Conservation (phyloP, 2,329 filamentous ascomycete genomes). For the Neofusicoccum umdonicola region DNA sequence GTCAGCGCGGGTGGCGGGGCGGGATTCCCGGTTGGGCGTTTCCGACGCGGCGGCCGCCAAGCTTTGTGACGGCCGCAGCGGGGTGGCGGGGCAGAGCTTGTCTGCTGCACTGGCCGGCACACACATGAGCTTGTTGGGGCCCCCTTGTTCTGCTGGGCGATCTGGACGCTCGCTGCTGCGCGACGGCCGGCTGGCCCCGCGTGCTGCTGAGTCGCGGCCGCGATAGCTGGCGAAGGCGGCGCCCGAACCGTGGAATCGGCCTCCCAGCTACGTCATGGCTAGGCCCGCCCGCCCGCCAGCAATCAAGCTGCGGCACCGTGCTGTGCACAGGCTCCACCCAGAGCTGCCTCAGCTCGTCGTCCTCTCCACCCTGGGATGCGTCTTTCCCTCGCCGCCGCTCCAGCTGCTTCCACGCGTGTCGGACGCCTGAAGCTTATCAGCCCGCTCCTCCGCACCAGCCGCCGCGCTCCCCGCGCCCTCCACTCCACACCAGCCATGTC, state of each 20-base stretch:
- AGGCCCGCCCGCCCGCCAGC: not conserved
- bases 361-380: not conserved
- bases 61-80: not conserved
- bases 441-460: not conserved
- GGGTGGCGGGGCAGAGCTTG: not conserved
- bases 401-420: not conserved
- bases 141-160: not conserved
- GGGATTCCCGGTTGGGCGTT: not conserved
- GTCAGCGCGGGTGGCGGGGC: no score
- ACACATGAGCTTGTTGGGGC: not conserved
- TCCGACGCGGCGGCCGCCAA: not conserved
- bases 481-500: not conserved
- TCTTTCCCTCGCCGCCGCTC: no score
- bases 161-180: not conserved
- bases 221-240: not conserved
- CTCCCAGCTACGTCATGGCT: not conserved
- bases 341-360: not conserved
- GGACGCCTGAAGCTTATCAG: not conserved
- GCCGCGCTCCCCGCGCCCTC: not conserved
- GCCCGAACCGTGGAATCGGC: not conserved
- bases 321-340: not conserved
- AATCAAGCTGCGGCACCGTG: not conserved
- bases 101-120: not conserved
- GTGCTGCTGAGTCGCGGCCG: not conserved
- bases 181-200: not conserved